Evolutionary conservation across 495 filamentous ascomycete genomes (phyloP).

Genomic region (Hypoxylon cercidicola): DNA sequence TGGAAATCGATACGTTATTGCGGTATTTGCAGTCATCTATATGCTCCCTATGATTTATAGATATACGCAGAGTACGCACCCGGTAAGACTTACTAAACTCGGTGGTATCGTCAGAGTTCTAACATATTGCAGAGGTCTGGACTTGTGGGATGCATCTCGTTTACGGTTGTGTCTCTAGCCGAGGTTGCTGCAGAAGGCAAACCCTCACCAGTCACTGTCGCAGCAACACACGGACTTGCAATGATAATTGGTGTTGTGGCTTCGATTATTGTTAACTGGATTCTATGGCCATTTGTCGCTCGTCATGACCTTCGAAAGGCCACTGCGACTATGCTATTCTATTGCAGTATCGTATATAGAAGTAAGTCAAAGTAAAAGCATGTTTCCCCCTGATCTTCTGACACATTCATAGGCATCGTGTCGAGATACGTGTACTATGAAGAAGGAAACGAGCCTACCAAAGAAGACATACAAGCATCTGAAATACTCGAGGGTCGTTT

Average conservation of each 20-base stretch:
- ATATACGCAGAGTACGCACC: slow-evolving; percentile 65
- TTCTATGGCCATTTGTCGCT: slow-evolving; percentile 69
- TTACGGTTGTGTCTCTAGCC: slow-evolving; percentile 64
- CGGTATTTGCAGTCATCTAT: slow-evolving; percentile 64
- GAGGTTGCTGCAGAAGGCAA: slow-evolving; percentile 48
- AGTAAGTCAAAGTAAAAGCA: slow-evolving; percentile 27
- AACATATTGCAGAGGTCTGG: slow-evolving; percentile 52
- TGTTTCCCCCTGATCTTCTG: not conserved
- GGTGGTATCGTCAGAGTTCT: not conserved
- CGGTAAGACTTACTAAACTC: slow-evolving; percentile 43
- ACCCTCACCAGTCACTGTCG: slow-evolving; percentile 52
- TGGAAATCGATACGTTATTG: slow-evolving; percentile 65
- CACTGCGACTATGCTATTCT: slow-evolving; percentile 63
- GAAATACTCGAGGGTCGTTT: slow-evolving; percentile 67
- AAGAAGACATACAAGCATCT: slow-evolving; percentile 61
- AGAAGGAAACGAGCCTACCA: slow-evolving; percentile 58
- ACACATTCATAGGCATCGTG: slow-evolving; percentile 55
- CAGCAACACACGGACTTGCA: slow-evolving; percentile 59
- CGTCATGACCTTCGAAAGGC: slow-evolving; percentile 67
- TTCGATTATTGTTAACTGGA: slow-evolving; percentile 65
- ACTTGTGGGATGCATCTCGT: slow-evolving; percentile 64
- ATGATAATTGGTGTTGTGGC: slow-evolving; percentile 62
- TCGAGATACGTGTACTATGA: slow-evolving; percentile 69
- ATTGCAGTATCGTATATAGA: slow-evolving; percentile 63
- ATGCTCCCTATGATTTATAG: slow-evolving; percentile 69